Conservation (phyloP, 768 basidiomycete genomes). For the Rhodotorula taiwanensis region DNA sequence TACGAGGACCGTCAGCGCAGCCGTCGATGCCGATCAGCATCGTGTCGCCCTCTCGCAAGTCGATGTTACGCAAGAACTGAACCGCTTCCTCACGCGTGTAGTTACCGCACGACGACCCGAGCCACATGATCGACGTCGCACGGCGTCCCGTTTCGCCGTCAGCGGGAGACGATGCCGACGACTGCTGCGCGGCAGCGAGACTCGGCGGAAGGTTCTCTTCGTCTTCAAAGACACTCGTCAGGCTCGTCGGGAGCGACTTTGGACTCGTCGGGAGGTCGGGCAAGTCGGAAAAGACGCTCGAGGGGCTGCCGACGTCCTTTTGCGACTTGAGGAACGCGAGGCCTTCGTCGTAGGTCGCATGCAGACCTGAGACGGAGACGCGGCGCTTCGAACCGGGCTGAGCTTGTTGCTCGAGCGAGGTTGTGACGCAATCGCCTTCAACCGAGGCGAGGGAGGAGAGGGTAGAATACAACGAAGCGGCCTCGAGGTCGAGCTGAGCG, state of each 20-base stretch:
- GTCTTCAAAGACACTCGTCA: constrained; percentile 17
- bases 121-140: constrained; percentile 58
- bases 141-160: constrained; percentile 12
- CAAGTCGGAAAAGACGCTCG: not conserved
- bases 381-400: constrained; percentile 54
- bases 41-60: constrained; percentile 55
- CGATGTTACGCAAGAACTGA: constrained; percentile 59
- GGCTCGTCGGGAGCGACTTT: not conserved
- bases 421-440: constrained; percentile 36
- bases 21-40: constrained; percentile 88
- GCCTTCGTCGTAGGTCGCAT: constrained; percentile 86
- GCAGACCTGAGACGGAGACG: constrained; percentile 72
- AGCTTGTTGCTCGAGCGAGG: constrained; percentile 21
- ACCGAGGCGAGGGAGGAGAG: constrained; percentile 55
- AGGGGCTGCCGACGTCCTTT: constrained; percentile 12
- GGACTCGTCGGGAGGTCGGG: constrained; percentile 16
- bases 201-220: constrained; percentile 8
- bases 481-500: constrained; percentile 88
- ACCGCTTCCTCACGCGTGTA: constrained; percentile 65
- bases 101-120: constrained; percentile 89
- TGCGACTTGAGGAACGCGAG: constrained; percentile 63
- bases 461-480: constrained; percentile 73
- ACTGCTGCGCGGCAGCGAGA: not conserved
- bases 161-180: not conserved
- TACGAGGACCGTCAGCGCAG: constrained; percentile 59